Base-by-base conservation (phyloP, 2,329 filamentous ascomycete species). In the Aulographum hederae region DNA sequence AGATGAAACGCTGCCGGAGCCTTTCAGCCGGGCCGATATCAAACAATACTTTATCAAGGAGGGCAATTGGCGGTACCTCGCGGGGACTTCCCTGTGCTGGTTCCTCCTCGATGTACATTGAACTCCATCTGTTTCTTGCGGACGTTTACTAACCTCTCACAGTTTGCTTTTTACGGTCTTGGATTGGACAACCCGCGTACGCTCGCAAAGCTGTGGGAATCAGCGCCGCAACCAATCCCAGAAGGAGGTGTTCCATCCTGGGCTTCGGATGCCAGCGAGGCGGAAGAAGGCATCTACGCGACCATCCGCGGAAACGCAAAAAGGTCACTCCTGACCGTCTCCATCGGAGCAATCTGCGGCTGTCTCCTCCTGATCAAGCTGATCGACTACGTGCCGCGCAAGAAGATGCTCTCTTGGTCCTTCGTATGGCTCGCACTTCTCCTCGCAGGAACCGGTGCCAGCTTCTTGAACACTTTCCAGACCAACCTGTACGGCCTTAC, bases 51-150 rank as follows among this genome's bases (percentile, higher is more conserved):
- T 54, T 34, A 43, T 52, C 26, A 31, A 26, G 1, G 44, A 54
- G 31, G 47, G 48, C 6, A 54, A 53, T 37, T 53, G 50, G 47
- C 44, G 46, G 32, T 50, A 51, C 29, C 42, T 54, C 0, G 37
- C 49, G 10, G 51, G 51, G n/a, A 52, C 49, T 2, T 52, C 49
- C 2, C 33, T 51, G 5, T 41, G 44, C 13, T 53, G 49, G 50
- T 37, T 50, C 3, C 46, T 51, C 31, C 37, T 54, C 2, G 51
- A 54, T 30, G 50, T 52, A n/a, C n/a, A n/a, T n/a, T n/a, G n/a
- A n/a, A n/a, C n/a, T n/a, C n/a, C n/a, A n/a, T n/a, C n/a, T 21
- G 47, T 46, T 8, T 52, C 37, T 31, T 52, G 49, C 21, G 47
- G 48, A n/a, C n/a, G n/a, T n/a, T n/a, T n/a, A n/a, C n/a, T n/a